Evolutionary conservation across 306 rosid genomes (phyloP).

Genomic region (Cucumis melo): DNA sequence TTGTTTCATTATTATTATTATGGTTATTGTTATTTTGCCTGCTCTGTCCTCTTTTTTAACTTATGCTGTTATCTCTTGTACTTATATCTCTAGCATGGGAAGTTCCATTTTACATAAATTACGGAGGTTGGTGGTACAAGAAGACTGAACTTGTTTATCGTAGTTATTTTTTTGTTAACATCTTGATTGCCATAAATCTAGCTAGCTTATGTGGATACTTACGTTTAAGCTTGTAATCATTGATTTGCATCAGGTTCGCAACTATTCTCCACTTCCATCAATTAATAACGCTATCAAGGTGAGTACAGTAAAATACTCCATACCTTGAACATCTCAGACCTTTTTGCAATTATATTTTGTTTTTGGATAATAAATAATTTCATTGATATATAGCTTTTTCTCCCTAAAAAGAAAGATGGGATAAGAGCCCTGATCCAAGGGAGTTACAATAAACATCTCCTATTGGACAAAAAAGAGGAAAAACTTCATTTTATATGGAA

Average conservation of each 20-base stretch:
- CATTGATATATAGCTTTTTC: too few species aligned
- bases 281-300: constrained; percentile 98
- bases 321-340: neutral
- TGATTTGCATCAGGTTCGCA: constrained; percentile 60
- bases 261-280: constrained; percentile 71
- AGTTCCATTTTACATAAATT: neutral
- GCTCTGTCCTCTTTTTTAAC: neutral
- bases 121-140: neutral
- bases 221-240: neutral
- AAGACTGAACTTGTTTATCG: neutral
- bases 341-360: neutral
- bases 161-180: neutral
- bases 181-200: neutral
- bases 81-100: neutral
- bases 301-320: constrained; percentile 13
- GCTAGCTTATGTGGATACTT: neutral
- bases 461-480: too few species aligned
- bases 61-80: neutral
- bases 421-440: too few species aligned
- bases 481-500: too few species aligned
- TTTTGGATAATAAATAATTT: too few species aligned
- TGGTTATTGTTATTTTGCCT: neutral
- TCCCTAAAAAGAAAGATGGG: too few species aligned
- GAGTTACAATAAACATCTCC: too few species aligned
- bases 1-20: neutral